A percentile compares a stretch with the other conserved stretches of the same genome.
phyloP scores from a whole-genome alignment of 2,329 filamentous ascomycete species.

The Phialophora verrucosa region DNA sequence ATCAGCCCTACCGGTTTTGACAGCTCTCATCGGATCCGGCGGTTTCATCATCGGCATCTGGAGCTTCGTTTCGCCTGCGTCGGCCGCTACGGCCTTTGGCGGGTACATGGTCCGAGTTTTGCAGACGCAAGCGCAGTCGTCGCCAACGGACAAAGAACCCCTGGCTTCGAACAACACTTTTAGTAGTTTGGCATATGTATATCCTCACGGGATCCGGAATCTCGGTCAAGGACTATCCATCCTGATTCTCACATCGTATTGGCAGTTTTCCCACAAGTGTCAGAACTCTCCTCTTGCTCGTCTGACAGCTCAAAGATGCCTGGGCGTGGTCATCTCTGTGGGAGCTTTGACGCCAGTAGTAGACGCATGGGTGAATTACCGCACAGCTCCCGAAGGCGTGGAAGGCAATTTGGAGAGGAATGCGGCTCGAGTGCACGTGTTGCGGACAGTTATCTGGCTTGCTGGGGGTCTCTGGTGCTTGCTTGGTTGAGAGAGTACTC shows the following conservation, averaged over 20 bases:
- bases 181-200: constrained; percentile 24
- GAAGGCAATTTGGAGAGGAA: constrained; percentile 19
- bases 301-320: constrained; percentile 20
- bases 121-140: neutral
- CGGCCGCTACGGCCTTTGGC: constrained; percentile 29
- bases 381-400: constrained; percentile 1
- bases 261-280: constrained; percentile 24
- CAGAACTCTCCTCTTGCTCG: constrained; percentile 6
- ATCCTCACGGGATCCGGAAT: constrained; percentile 33
- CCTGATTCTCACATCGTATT: constrained; percentile 29
- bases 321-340: constrained; percentile 33
- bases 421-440: constrained; percentile 21
- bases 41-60: constrained; percentile 29
- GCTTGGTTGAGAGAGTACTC: constrained; percentile 9
- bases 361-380: constrained; percentile 30
- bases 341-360: constrained; percentile 26
- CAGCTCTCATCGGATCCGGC: constrained; percentile 27
- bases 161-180: neutral
- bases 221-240: constrained; percentile 27
- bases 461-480: constrained; percentile 31
- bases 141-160: neutral
- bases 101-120: constrained; percentile 15
- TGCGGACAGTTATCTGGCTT: constrained; percentile 25
- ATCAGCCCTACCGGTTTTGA: constrained; percentile 20
- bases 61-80: constrained; percentile 32